A percentile compares a stretch with the other conserved stretches of the same genome.
These are phyloP conservation scores for Austroboletus niveus DNA, from an alignment of 1,284 basidiomycete genomes.

Conservation along the genomic window DNA sequence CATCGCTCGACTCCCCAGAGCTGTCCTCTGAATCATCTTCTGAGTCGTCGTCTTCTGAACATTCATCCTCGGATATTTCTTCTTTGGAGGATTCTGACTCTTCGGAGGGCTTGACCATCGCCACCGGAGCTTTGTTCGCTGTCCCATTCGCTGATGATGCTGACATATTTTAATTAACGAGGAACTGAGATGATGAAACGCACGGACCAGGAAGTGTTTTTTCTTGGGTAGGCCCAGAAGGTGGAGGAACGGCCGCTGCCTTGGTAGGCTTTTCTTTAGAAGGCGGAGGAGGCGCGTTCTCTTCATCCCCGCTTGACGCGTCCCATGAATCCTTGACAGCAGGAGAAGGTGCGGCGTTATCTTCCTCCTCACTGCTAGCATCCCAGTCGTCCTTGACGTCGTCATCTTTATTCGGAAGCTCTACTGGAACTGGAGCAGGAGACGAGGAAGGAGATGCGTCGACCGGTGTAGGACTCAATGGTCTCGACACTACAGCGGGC, in stretches of 20 bases:
- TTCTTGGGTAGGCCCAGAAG: conserved; percentile 1
- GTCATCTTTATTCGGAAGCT: conserved; percentile 27
- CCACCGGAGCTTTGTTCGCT: conserved; percentile 1
- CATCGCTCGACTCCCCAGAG: conserved; percentile 53
- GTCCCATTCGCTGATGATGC: conserved; percentile 6
- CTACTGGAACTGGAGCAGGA: conserved; percentile 14
- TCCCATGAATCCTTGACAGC: conserved; percentile 86
- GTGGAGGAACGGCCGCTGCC: conserved; percentile 16
- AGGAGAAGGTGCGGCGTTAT: conserved; percentile 32
- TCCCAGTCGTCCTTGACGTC: conserved; percentile 86
- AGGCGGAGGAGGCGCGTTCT: conserved; percentile 10
- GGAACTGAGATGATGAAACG: background rate
- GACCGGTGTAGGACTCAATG: conserved; percentile 47
- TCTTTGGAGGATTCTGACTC: conserved; percentile 41
- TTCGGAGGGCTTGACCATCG: conserved; percentile 15
- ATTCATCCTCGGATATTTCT: conserved; percentile 43
- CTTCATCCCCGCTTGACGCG: conserved; percentile 72
- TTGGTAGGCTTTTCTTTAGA: conserved; percentile 27
- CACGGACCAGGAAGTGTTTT: conserved; percentile 10
- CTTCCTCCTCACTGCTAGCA: conserved; percentile 43
- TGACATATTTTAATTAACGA: conserved; percentile 1
- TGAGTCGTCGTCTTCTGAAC: conserved; percentile 36
- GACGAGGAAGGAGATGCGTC: conserved; percentile 23
- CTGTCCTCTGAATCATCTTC: conserved; percentile 49
- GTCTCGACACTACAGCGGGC: conserved; percentile 51